Conservation (phyloP, 2,329 filamentous ascomycete genomes). For the Colletotrichum siamense region DNA sequence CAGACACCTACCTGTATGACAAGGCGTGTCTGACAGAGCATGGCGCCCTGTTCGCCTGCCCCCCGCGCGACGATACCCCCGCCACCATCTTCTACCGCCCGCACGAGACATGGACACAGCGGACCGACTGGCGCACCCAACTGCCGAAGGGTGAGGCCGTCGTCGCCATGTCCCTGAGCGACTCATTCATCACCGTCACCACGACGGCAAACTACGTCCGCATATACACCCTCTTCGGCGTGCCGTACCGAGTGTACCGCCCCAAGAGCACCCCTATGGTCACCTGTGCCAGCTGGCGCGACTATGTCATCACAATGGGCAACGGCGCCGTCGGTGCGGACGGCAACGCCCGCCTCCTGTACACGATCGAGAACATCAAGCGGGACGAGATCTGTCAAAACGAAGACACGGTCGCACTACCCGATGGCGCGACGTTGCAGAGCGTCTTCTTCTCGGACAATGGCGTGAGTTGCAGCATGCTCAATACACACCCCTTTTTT, state of each 20-base stretch:
- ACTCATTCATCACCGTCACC: constrained; percentile 88
- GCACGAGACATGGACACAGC: constrained; percentile 94
- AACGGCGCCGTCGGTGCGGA: constrained; percentile 86
- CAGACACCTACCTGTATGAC: constrained; percentile 93
- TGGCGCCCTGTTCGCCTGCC: constrained; percentile 85
- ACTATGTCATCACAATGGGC: constrained; percentile 95
- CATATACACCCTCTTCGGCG: constrained; percentile 90
- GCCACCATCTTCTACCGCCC: constrained; percentile 95
- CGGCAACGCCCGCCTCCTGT: constrained; percentile 79
- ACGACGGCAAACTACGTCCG: constrained; percentile 89
- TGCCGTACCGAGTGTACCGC: constrained; percentile 86
- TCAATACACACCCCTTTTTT: not conserved
- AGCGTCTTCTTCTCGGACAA: constrained; percentile 91
- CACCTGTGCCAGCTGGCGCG: constrained; percentile 90
- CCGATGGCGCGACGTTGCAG: constrained; percentile 74
- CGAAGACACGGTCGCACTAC: constrained; percentile 87
- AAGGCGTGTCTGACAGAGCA: constrained; percentile 91
- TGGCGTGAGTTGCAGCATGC: constrained; percentile 65
- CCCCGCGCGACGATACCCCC: constrained; percentile 60
- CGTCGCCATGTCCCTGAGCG: constrained; percentile 86
- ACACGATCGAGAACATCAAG: constrained; percentile 95
- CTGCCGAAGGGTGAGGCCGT: constrained; percentile 89
- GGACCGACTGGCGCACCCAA: constrained; percentile 87
- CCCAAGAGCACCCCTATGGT: constrained; percentile 91
- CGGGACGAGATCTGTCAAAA: constrained; percentile 93